phyloP scores from a whole-genome alignment of 129 eudicot genomes.

The Artemisia argyi region DNA sequence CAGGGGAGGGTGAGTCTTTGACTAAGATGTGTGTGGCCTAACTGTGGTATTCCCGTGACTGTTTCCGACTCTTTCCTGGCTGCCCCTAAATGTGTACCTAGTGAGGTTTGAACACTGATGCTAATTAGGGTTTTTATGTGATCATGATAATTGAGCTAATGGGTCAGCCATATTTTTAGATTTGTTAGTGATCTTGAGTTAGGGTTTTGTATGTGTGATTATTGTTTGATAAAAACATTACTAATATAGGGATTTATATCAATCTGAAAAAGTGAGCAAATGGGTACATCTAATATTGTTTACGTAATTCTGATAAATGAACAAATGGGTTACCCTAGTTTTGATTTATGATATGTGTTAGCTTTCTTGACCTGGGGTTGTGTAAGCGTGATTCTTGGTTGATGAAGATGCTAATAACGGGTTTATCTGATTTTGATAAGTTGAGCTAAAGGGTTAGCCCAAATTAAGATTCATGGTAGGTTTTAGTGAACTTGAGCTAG shows the following conservation, averaged over 20 bases:
- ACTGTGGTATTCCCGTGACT: no score
- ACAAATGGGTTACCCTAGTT: neutral
- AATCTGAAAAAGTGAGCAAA: neutral
- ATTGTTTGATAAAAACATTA: constrained; percentile 3
- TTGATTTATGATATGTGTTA: neutral
- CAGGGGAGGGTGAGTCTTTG: no score
- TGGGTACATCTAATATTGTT: neutral
- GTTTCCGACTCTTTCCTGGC: no score
- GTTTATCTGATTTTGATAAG: neutral
- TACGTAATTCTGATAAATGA: neutral
- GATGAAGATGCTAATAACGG: constrained; percentile 4
- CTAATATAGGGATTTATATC: neutral
- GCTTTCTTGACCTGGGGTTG: no score
- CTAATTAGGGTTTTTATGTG: constrained; percentile 18
- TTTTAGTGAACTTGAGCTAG: no score
- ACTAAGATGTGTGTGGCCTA: no score
- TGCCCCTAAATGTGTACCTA: no score
- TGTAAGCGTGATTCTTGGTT: neutral
- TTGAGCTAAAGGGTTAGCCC: no score
- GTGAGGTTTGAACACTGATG: no score
- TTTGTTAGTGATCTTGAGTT: constrained; percentile 13
- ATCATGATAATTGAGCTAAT: constrained; percentile 12
- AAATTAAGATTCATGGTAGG: neutral
- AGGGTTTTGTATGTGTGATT: constrained; percentile 17
- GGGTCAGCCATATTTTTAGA: neutral